phyloP scores from a whole-genome alignment of 2,329 filamentous ascomycete genomes.

The Zasmidium cellare region DNA sequence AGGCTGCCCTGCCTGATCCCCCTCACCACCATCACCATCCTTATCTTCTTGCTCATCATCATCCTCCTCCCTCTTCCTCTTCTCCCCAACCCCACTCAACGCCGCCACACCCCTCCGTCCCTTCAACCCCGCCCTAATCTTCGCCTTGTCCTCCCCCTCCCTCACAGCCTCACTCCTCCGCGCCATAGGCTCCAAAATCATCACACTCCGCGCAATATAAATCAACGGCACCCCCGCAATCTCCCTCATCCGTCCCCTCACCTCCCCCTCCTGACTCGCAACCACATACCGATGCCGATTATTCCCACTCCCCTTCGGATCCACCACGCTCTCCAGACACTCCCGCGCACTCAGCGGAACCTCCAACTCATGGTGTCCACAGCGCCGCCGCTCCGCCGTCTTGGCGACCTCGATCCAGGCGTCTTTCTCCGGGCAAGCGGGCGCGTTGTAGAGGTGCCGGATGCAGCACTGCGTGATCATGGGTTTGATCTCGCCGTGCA shows the following conservation, averaged over 20 bases:
- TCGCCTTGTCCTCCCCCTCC: conserved; percentile 68
- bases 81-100: conserved; percentile 21
- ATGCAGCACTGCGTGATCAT: conserved; percentile 83
- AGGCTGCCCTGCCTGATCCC: conserved; percentile 40
- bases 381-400: conserved; percentile 71
- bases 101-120: conserved; percentile 22
- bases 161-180: conserved; percentile 63
- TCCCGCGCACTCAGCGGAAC: conserved; percentile 69
- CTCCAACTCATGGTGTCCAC: conserved; percentile 74
- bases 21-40: conserved; percentile 23
- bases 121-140: conserved; percentile 69
- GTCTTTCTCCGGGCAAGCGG: conserved; percentile 40
- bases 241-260: conserved; percentile 63
- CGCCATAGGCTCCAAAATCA: conserved; percentile 78
- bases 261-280: conserved; percentile 68
- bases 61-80: conserved; percentile 33
- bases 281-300: conserved; percentile 82
- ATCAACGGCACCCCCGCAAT: conserved; percentile 73
- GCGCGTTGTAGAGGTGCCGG: conserved; percentile 67
- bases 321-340: conserved; percentile 74
- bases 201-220: conserved; percentile 76
- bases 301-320: conserved; percentile 67
- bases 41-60: conserved; percentile 26
- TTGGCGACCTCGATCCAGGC: conserved; percentile 74
- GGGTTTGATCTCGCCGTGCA: conserved; percentile 83